phyloP scores from a whole-genome alignment of 176 grass and related monocot species.

The Cocos nucifera region DNA sequence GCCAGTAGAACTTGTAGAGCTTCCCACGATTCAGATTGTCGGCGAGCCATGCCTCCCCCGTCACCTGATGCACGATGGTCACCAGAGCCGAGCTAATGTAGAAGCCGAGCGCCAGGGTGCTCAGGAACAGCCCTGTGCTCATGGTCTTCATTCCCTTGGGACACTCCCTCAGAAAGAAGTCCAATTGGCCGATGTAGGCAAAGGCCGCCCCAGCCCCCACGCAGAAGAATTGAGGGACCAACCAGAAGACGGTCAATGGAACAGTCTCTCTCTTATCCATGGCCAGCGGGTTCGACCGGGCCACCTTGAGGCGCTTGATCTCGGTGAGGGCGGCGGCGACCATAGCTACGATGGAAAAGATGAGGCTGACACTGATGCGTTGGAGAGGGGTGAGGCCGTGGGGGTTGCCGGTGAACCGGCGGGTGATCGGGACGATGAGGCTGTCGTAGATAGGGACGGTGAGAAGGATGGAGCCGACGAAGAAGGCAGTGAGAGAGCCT shows the following conservation, averaged over 20 bases:
- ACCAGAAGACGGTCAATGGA: constrained; percentile 65
- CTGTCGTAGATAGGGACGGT: constrained; percentile 83
- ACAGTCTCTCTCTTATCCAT: neutral
- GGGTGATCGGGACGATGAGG: constrained; percentile 37
- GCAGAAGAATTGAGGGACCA: constrained; percentile 78
- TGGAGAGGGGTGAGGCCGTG: constrained; percentile 84
- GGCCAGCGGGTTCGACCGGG: neutral
- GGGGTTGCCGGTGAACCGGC: constrained; percentile 44
- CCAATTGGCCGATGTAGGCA: constrained; percentile 95
- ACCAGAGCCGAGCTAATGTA: constrained; percentile 84
- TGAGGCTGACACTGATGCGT: constrained; percentile 64
- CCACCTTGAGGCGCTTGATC: constrained; percentile 40
- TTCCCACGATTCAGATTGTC: constrained; percentile 64
- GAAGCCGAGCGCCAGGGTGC: constrained; percentile 80
- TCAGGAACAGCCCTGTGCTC: constrained; percentile 92
- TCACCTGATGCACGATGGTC: constrained; percentile 48
- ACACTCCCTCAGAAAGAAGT: constrained; percentile 94
- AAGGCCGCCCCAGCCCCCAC: constrained; percentile 78
- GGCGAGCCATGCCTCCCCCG: constrained; percentile 53
- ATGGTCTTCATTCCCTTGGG: constrained; percentile 98
- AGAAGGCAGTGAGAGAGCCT: constrained; percentile 84
- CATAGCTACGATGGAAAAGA: constrained; percentile 61
- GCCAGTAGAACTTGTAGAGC: constrained; percentile 93
- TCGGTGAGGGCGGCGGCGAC: constrained; percentile 51
- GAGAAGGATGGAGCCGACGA: constrained; percentile 80